Evolutionary conservation across 495 filamentous ascomycete species (phyloP).

Genomic region (Hyaloscypha finlandica): DNA sequence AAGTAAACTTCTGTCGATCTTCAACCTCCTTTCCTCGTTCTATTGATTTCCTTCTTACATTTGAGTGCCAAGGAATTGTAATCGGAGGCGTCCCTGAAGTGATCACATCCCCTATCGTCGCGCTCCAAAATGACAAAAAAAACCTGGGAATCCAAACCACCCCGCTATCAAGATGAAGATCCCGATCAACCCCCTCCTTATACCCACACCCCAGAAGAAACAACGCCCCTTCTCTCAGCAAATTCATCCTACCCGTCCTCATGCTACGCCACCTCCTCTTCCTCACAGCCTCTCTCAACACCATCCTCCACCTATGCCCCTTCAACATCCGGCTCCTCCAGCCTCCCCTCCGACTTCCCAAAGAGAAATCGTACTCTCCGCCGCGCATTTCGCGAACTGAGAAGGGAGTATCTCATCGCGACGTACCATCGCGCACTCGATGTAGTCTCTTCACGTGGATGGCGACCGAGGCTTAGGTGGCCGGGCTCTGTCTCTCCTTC

Average conservation of each 20-base stretch:
- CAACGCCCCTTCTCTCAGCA: not conserved
- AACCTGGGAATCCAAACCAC: not conserved
- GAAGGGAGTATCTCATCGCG: not conserved
- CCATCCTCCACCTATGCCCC: too few relatives aligned
- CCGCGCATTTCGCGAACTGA: too few relatives aligned
- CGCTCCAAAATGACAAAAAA: not conserved
- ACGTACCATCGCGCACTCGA: not conserved
- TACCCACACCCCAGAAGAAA: not conserved
- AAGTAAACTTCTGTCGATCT: too few relatives aligned
- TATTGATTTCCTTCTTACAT: too few relatives aligned
- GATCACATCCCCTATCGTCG: not conserved
- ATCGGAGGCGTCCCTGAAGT: too few relatives aligned
- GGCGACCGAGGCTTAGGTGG: not conserved
- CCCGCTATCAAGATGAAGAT: not conserved
- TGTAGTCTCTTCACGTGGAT: not conserved
- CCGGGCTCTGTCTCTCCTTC: not conserved
- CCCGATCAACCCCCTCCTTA: not conserved
- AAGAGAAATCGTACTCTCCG: too few relatives aligned
- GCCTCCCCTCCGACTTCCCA: too few relatives aligned
- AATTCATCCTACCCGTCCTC: not conserved
- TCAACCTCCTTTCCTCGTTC: too few relatives aligned
- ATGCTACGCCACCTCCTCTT: not conserved
- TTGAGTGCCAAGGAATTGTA: not conserved
- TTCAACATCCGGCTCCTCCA: too few relatives aligned
- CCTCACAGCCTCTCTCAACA: too few relatives aligned